Conservation (phyloP, 1,284 basidiomycete species). For the Mycena citricolor region DNA sequence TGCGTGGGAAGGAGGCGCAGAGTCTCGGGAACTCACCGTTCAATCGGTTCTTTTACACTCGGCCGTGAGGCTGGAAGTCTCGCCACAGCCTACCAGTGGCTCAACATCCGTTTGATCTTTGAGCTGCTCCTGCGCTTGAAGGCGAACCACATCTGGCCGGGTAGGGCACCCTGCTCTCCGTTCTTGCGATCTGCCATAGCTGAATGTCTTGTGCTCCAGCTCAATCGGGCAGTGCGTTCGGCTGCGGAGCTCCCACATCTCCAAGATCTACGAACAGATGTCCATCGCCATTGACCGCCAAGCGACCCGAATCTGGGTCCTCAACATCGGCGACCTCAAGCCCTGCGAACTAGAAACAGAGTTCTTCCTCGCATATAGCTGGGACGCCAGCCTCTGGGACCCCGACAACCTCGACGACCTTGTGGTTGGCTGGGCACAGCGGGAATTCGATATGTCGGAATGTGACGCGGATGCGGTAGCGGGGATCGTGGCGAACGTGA, state of each 20-base stretch:
- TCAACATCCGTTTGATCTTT: too few relatives aligned
- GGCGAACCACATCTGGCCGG: constrained; percentile 71
- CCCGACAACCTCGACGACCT: constrained; percentile 53
- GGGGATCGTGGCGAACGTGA: constrained; percentile 57
- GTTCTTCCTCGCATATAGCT: constrained; percentile 66
- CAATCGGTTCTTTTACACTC: too few relatives aligned
- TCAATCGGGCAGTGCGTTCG: constrained; percentile 49
- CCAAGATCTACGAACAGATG: constrained; percentile 60
- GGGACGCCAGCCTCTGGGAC: constrained; percentile 55
- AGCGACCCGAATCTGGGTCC: constrained; percentile 56
- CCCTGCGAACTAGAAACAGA: constrained; percentile 71
- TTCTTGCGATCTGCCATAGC: too few relatives aligned
- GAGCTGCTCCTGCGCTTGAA: constrained; percentile 69
- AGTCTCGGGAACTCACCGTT: too few relatives aligned
- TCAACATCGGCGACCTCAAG: constrained; percentile 72
- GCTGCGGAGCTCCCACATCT: constrained; percentile 45
- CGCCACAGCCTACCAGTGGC: too few relatives aligned
- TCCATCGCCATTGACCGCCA: constrained; percentile 57
- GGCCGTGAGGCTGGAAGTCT: too few relatives aligned
- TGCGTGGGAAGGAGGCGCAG: too few relatives aligned
- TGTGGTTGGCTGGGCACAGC: constrained; percentile 57
- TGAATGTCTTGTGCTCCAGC: too few relatives aligned
- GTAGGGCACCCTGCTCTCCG: too few relatives aligned
- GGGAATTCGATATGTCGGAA: constrained; percentile 53
- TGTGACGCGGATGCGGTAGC: constrained; percentile 43